Evolutionary conservation across 305 asterid genomes (phyloP).

Genomic region (Solanum hybrid): DNA sequence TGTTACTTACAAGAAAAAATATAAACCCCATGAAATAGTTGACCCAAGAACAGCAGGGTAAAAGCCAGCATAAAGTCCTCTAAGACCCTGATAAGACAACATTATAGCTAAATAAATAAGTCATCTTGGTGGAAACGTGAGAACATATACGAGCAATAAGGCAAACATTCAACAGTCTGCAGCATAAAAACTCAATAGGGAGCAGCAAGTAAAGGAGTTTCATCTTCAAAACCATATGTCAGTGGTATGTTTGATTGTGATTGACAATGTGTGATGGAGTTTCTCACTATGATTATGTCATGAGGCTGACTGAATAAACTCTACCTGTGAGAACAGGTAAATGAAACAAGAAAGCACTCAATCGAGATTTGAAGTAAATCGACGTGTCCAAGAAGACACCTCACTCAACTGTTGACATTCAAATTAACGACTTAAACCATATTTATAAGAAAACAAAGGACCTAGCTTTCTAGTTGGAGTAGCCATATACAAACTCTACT

Average conservation of each 20-base stretch:
- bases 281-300: not conserved
- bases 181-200: not conserved
- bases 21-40: conserved; percentile 89
- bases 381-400: not conserved
- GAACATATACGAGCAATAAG: not conserved
- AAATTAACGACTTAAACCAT: not conserved
- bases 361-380: not conserved
- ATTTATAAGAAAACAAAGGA: not conserved
- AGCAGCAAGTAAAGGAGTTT: not conserved
- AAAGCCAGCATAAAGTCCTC: conserved; percentile 94
- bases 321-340: not conserved
- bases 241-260: not conserved
- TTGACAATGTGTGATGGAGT: not conserved
- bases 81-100: conserved; percentile 54
- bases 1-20: conserved; percentile 83
- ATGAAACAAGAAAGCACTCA: not conserved
- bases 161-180: not conserved
- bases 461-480: not conserved
- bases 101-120: not conserved
- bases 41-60: conserved; percentile 98
- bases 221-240: not conserved
- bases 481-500: not conserved
- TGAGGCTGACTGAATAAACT: not conserved
- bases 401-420: not conserved
- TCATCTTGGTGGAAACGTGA: not conserved